Evolutionary conservation across 2,329 filamentous ascomycete species (phyloP).

Genomic region (Pyrenochaeta sp.): DNA sequence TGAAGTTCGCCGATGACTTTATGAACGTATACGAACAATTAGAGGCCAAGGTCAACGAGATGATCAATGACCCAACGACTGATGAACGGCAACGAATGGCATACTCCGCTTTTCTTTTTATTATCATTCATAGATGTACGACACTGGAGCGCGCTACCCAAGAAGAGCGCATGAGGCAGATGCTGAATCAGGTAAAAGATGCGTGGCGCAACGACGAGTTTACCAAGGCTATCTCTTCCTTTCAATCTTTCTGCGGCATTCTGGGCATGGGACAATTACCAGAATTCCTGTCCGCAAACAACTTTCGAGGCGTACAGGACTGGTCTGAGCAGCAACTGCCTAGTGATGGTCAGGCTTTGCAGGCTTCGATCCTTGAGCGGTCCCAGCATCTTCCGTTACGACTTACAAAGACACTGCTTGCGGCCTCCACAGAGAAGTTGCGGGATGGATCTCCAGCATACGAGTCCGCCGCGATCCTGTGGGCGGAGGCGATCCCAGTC

Average conservation of each 20-base stretch:
- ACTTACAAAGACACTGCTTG: conserved; percentile 89
- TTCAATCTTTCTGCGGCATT: conserved; percentile 79
- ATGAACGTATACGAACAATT: conserved; percentile 88
- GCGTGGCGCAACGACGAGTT: conserved; percentile 81
- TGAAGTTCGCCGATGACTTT: conserved; percentile 90
- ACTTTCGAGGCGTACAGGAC: conserved; percentile 79
- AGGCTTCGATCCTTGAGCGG: conserved; percentile 79
- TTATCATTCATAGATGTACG: conserved; percentile 87
- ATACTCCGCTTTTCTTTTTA: conserved; percentile 90
- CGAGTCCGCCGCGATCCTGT: conserved; percentile 79
- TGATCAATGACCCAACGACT: conserved; percentile 74
- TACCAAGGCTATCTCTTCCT: conserved; percentile 73
- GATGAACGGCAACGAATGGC: conserved; percentile 87
- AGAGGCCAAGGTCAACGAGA: conserved; percentile 81
- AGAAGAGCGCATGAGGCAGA: conserved; percentile 74
- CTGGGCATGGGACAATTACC: conserved; percentile 83
- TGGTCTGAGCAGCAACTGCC: conserved; percentile 84
- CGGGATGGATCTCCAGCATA: conserved; percentile 77
- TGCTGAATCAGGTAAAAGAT: conserved; percentile 81
- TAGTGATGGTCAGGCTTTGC: conserved; percentile 78
- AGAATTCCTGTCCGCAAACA: conserved; percentile 75
- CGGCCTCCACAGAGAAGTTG: conserved; percentile 88
- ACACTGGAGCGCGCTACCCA: conserved; percentile 76
- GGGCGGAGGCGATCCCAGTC: conserved; percentile 80
- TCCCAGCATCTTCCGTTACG: conserved; percentile 81